Evolutionary conservation across 2,329 filamentous ascomycete species (phyloP).

Genomic region (Coleophoma eucalyptorum): DNA sequence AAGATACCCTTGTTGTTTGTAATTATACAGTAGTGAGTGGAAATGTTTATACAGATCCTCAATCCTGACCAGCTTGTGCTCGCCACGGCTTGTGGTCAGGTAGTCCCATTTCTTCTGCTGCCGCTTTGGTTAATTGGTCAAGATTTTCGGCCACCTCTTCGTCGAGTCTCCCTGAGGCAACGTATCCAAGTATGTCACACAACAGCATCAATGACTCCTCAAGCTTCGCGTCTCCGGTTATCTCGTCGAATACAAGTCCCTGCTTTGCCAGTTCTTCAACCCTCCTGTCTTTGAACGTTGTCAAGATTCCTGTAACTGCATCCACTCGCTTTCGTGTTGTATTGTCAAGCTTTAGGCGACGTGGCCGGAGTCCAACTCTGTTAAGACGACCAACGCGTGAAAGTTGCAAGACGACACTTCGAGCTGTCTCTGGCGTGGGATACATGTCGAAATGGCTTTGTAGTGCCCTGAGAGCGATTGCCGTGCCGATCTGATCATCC

Average conservation of each 20-base stretch:
- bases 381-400: constrained; percentile 32
- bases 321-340: constrained; percentile 39
- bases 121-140: constrained; percentile 1
- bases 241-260: constrained; percentile 21
- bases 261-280: constrained; percentile 16
- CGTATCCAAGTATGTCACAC: constrained; percentile 22
- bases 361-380: constrained; percentile 23
- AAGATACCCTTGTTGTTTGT: constrained; percentile 16
- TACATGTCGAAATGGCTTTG: constrained; percentile 36
- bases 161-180: constrained; percentile 9
- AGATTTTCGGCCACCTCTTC: not conserved
- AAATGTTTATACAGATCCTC: too few relatives aligned
- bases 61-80: not conserved
- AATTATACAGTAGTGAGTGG: not conserved
- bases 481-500: constrained; percentile 42
- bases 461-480: constrained; percentile 44
- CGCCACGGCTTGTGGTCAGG: constrained; percentile 16
- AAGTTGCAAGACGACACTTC: constrained; percentile 43
- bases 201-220: constrained; percentile 26
- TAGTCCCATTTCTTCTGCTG: constrained; percentile 20
- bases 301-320: constrained; percentile 38
- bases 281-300: constrained; percentile 31
- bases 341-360: constrained; percentile 34
- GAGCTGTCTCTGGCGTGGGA: constrained; percentile 41
- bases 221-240: constrained; percentile 18